Percentiles rank a stretch among this genome's conserved stretches.
Evolutionary conservation across 2,329 filamentous ascomycete genomes (phyloP).

Genomic region (Apiospora aurea): DNA sequence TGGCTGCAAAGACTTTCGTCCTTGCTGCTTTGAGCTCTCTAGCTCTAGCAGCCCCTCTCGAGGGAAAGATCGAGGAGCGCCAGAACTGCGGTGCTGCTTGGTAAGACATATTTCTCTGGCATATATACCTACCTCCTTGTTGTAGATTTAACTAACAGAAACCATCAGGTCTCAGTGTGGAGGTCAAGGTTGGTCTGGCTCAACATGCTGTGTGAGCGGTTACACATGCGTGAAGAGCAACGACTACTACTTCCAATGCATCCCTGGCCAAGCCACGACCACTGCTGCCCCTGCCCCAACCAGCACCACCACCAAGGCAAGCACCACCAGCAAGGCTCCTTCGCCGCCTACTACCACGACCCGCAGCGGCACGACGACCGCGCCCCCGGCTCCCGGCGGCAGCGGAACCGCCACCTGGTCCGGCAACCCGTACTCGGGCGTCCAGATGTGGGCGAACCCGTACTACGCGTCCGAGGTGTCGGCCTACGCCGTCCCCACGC

Average conservation of each 20-base stretch:
- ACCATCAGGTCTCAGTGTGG: constrained; percentile 49
- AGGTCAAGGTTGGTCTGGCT: constrained; percentile 51
- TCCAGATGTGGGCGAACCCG: constrained; percentile 59
- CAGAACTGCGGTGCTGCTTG: constrained; percentile 46
- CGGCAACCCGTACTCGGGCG: constrained; percentile 62
- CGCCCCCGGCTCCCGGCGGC: constrained; percentile 37
- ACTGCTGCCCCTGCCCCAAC: not conserved
- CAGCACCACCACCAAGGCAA: constrained; percentile 36
- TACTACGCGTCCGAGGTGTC: constrained; percentile 64
- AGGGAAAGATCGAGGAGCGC: constrained; percentile 51
- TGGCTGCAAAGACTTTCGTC: constrained; percentile 42
- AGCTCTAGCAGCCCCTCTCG: constrained; percentile 49
- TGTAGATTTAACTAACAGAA: constrained; percentile 23
- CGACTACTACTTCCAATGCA: constrained; percentile 48
- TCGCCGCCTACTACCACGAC: constrained; percentile 25
- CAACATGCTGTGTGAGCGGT: constrained; percentile 53
- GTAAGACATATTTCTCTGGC: constrained; percentile 34
- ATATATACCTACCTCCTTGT: not conserved
- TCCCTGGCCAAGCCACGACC: constrained; percentile 35
- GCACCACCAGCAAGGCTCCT: not conserved
- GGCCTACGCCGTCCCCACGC: constrained; percentile 65
- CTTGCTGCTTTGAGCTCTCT: constrained; percentile 45
- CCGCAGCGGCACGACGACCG: constrained; percentile 35
- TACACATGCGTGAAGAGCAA: constrained; percentile 45
- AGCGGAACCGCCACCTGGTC: constrained; percentile 50